Evolutionary conservation across 106 monocot species (phyloP), one percentile per base, ranked within the genome.

Genomic region (Allium cepa): DNA sequence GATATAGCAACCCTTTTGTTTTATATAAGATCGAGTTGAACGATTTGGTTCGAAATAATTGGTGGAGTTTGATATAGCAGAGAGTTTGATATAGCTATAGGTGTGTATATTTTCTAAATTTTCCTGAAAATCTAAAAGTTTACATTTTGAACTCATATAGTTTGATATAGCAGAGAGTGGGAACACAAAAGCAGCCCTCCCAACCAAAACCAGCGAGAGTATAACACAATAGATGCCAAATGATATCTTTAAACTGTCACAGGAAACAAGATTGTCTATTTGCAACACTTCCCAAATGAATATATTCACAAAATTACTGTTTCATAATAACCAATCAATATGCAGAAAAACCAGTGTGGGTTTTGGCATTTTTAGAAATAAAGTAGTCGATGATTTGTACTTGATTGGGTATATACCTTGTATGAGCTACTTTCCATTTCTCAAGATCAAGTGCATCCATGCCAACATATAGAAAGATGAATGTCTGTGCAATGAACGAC

Each of bases 171-270:
- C 46, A 58, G 86, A 93, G 14, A 93, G 81, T 69, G 89, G 89
- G 61, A 89, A 89, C 17, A 93, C 86, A 76, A 89, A 93, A 58
- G 89, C 86, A 79, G 93, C 93, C 18, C 93, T 80, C 11, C 89
- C 93, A 47, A 93, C 11, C 58, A 88, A 56, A 51, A 93, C 63
- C 15, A 93, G 78, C 51, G 62, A 64, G 45, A 89, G 53, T 26
- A 80, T 26, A 17, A 84, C 59, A n/a, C 68, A 14, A 67, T 86
- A 81, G 26, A 93, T 83, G 56, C 89, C 81, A 60, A 86, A 69
- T 9, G 71, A 75, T 62, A 75, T 79, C 67, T 56, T 71, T 47
- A 79, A 71, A 56, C 93, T 93, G 83, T 59, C 27, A 72, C 80
- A 58, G 64, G 26, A 49, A 47, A 6, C 22, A 4, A 60, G 60